Base-by-base conservation (phyloP, 306 rosid species). In the Rubus parviflorus region DNA sequence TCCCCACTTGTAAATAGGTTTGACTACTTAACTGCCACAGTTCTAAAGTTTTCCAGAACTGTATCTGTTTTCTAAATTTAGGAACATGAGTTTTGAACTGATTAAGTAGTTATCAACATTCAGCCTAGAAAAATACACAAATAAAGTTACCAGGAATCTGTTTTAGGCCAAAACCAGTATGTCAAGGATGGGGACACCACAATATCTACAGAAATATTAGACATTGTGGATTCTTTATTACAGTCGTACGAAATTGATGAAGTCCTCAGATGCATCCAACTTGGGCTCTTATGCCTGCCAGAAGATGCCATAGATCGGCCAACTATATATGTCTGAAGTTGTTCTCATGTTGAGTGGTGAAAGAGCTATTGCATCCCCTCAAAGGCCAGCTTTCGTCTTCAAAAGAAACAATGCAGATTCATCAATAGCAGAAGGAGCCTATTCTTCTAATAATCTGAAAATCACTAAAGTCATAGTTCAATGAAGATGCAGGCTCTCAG, bases 251-350 rank as follows among this genome's bases (percentile, higher is more conserved):
- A n/a, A 4, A 6, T 8, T 19, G 61, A 54, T 56, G 62, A 56
- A 56, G 57, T 56, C 30, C 62, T 56, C 30, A 56, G 62, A 56
- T 54, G 61, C 61, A 54, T 54, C 12, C 61, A 54, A n/a, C n/a
- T 54, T 8, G 61, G 25, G 8, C 30, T 54, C 61, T n/a, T 54
- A n/a, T 19, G 61, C 61, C 61, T 54, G 61, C 61, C n/a, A 54
- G 25, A 54, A 54, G 25, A 54, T 54, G 61, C 8, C 25, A 8
- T n/a, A 12, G 61, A 54, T n/a, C 25, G 61, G 61, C 61, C 61
- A 54, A 19, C 0, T 54, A n/a, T 54, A 25, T 54, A n/a, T 54
- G 30, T 54, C 61, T 0, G 61, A 54, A 54, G 61, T 54, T 54
- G 61, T 54, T 54, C 61, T 54, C 25, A 54, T 54, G 61, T 54